Conservation (phyloP, 495 filamentous ascomycete species). For the Neurospora hispaniola region DNA sequence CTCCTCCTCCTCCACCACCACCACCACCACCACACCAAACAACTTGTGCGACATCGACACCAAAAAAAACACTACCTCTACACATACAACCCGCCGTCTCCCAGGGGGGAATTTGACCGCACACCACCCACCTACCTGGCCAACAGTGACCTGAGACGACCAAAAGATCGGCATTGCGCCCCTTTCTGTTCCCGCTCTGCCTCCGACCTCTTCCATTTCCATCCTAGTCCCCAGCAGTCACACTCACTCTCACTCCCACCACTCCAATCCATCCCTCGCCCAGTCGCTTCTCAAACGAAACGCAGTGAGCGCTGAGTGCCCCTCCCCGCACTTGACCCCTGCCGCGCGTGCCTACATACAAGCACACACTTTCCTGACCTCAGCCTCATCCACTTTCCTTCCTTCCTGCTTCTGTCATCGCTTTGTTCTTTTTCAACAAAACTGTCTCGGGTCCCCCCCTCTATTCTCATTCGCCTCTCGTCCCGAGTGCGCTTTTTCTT, state of each 20-base stretch:
- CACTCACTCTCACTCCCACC: background rate
- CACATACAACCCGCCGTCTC: background rate
- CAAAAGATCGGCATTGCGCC: slow-evolving; percentile 1
- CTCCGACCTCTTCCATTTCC: slow-evolving; percentile 17
- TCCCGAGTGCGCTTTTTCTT: slow-evolving; percentile 11
- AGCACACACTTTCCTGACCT: slow-evolving; percentile 15
- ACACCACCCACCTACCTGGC: background rate
- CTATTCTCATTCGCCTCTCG: slow-evolving; percentile 3
- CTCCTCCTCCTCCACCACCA: background rate
- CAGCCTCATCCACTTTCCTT: slow-evolving; percentile 20
- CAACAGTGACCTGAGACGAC: background rate
- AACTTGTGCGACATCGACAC: background rate
- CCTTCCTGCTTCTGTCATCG: background rate
- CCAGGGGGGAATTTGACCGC: background rate
- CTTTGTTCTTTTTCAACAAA: background rate
- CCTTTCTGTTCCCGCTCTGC: slow-evolving; percentile 7
- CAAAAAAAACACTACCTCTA: background rate
- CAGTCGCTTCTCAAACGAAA: slow-evolving; percentile 18
- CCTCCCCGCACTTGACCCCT: slow-evolving; percentile 26
- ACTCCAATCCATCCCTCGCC: background rate
- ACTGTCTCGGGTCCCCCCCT: background rate
- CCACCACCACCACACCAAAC: background rate
- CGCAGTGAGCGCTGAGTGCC: background rate
- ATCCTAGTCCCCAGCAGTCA: slow-evolving; percentile 21
- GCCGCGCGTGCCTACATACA: slow-evolving; percentile 7